Evolutionary conservation across 129 eudicot genomes (phyloP), one percentile per base, ranked within the genome.

Genomic region (Heracleum sosnowskyi): DNA sequence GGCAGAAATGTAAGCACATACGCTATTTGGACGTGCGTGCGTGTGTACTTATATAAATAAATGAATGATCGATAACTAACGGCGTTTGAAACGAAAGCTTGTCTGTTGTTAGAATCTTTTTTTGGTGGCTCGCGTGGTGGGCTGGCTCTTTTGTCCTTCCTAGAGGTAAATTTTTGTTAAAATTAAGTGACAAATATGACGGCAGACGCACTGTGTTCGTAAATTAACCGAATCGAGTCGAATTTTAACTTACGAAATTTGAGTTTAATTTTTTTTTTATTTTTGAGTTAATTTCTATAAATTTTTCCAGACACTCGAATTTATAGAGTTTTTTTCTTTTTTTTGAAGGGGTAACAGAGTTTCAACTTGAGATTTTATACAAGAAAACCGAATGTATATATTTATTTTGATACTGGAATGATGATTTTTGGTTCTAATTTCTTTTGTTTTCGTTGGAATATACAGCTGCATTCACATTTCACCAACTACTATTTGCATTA

Each of bases 61-160:
- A 28, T 64, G 2, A 31, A 13, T 0, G 31, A 1, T 24, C 11
- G 33, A 60, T 60, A 66, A 66, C 24, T 66, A 33, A 66, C 72
- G 72, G 72, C 72, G 72, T 66, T 31, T 66, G 2, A 33, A 28
- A 66, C 36, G 72, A 66, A 31, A 66, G 72, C 72, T 31, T 28
- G 72, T 66, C 37, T 66, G 37, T 66, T 37, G 37, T 66, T 66
- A 66, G 72, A 66, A 66, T 66, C 72, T 66, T 66, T 66, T 66
- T 29, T 10, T 66, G 72, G 72, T 66, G 72, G 18, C 10, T n/a
- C 40, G 3, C 39, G 40, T 10, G 37, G 39, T 66, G 39, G 36
- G 22, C 71, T 66, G 68, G 68, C 68, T 66, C 11, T 28, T 28
- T 66, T 66, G 72, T 66, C 36, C 11, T 12, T 16, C 64, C 11